phyloP scores from a whole-genome alignment of 2,329 filamentous ascomycete genomes.

The Alternaria ethzedia region DNA sequence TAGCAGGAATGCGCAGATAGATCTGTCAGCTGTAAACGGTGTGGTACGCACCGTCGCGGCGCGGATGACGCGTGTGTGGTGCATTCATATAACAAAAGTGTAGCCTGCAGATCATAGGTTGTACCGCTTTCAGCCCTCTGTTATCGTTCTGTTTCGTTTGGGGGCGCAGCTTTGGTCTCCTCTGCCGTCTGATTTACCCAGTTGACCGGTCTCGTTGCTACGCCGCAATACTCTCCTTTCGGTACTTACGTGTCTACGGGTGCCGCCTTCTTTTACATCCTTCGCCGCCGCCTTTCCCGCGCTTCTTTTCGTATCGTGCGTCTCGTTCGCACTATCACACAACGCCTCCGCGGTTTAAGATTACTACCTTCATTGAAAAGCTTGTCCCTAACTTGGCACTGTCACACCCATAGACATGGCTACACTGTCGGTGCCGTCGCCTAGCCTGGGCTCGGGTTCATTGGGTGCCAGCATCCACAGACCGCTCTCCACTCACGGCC shows the following conservation, averaged over 20 bases:
- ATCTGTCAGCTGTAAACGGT: constrained; percentile 7
- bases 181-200: constrained; percentile 25
- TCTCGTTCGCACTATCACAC: constrained; percentile 6
- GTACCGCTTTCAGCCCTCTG: constrained; percentile 35
- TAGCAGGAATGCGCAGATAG: constrained; percentile 8
- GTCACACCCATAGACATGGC: constrained; percentile 19
- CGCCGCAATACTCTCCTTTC: constrained; percentile 15
- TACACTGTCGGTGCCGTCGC: constrained; percentile 32
- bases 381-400: constrained; percentile 12
- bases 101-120: constrained; percentile 41
- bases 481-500: constrained; percentile 41
- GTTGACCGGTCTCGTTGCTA: constrained; percentile 23
- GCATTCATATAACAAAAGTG: constrained; percentile 40
- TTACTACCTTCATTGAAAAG: background rate
- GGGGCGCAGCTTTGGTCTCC: constrained; percentile 25
- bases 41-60: constrained; percentile 28
- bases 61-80: constrained; percentile 31
- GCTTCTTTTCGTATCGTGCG: constrained; percentile 10
- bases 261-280: constrained; percentile 17
- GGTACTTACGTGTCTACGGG: constrained; percentile 8
- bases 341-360: constrained; percentile 2
- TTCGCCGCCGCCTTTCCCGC: constrained; percentile 14
- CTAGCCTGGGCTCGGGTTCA: constrained; percentile 29
- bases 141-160: constrained; percentile 25
- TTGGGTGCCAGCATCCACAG: constrained; percentile 28